These are phyloP conservation scores for Yamadazyma siamensis DNA, from an alignment of 1,139 yeast species.

Conservation along the genomic window DNA sequence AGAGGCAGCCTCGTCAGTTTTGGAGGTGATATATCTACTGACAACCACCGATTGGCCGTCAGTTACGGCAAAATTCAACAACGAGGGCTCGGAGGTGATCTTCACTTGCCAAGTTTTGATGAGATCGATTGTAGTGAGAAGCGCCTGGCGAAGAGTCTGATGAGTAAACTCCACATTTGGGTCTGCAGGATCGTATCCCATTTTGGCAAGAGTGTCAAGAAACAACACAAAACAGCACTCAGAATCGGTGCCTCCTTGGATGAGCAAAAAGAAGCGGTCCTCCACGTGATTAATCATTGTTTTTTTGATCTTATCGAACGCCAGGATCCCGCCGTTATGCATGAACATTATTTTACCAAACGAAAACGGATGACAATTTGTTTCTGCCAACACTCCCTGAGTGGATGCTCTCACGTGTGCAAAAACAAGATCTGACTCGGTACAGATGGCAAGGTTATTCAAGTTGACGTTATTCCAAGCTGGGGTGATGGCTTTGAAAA, in stretches of 20 bases:
- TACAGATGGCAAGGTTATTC: conserved; percentile 81
- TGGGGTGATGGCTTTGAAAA: conserved; percentile 91
- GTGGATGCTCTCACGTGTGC: conserved; percentile 97
- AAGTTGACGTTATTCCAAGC: conserved; percentile 97
- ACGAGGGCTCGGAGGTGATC: conserved; percentile 66
- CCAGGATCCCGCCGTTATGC: conserved; percentile 93
- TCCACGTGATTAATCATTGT: conserved; percentile 65
- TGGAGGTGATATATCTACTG: conserved; percentile 83
- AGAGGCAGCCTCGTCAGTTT: conserved; percentile 93
- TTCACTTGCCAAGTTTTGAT: conserved; percentile 64
- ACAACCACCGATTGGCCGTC: conserved; percentile 90
- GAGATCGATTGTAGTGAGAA: conserved; percentile 67
- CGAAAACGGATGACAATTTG: conserved; percentile 93
- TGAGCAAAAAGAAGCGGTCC: conserved; percentile 72
- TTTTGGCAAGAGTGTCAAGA: conserved; percentile 67
- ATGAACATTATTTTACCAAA: conserved; percentile 87
- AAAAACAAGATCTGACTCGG: conserved; percentile 78
- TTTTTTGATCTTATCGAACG: conserved; percentile 71
- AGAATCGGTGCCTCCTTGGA: conserved; percentile 94
- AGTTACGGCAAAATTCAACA: conserved; percentile 90
- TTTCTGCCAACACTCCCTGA: conserved; percentile 88
- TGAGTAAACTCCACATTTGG: conserved; percentile 41
- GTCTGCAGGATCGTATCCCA: conserved; percentile 70
- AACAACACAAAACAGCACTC: conserved; percentile 93
- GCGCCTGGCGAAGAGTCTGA: conserved; percentile 59